These are phyloP conservation scores for Forsythia suspensa DNA, from an alignment of 257 asterid species.

Conservation along the genomic window DNA sequence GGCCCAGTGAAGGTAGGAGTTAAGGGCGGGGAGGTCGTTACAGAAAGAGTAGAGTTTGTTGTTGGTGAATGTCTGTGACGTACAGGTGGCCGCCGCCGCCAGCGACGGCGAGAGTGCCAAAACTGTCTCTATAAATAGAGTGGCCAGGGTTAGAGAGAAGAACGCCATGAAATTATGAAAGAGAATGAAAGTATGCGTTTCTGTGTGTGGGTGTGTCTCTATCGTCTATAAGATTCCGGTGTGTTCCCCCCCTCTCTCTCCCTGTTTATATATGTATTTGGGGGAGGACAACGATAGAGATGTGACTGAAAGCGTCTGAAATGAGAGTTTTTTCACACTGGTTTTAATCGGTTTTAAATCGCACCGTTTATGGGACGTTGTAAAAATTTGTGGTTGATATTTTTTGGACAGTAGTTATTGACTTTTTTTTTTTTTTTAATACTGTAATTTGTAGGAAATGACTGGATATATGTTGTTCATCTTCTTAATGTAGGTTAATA, in stretches of 20 bases:
- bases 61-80: constrained; percentile 56
- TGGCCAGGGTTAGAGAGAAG: constrained; percentile 21
- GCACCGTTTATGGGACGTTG: too few relatives aligned
- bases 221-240: neutral
- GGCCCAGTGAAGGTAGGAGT: constrained; percentile 68
- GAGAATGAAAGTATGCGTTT: neutral
- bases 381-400: too few relatives aligned
- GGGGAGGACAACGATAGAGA: neutral
- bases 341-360: too few relatives aligned
- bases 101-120: constrained; percentile 40
- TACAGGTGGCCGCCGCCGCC: constrained; percentile 51
- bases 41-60: constrained; percentile 58
- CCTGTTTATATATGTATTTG: neutral
- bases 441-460: too few relatives aligned
- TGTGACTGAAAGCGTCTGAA: too few relatives aligned
- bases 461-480: too few relatives aligned
- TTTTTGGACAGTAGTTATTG: too few relatives aligned
- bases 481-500: too few relatives aligned
- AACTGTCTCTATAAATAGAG: constrained; percentile 17
- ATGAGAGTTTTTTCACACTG: too few relatives aligned
- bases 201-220: neutral
- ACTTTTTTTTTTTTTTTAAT: too few relatives aligned
- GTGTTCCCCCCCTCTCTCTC: neutral
- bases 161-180: constrained; percentile 40
- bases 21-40: constrained; percentile 61